Evolutionary conservation across 164 flowering plant genomes (phyloP).

Genomic region (Hamamelis virginiana): DNA sequence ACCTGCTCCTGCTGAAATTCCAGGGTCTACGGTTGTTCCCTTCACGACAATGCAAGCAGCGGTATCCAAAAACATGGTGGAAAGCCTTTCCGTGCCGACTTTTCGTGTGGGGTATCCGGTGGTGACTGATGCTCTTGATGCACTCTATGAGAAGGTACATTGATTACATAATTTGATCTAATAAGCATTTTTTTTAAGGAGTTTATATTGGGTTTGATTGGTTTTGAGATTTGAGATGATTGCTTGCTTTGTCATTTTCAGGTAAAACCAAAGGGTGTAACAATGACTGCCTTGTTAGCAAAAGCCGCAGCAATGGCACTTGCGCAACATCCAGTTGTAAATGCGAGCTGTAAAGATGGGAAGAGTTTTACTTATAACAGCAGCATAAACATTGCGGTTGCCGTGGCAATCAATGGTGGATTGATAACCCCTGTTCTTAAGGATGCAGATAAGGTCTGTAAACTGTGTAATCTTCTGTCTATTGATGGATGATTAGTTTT

Average conservation of each 20-base stretch:
- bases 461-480: neutral
- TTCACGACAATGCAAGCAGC: conserved; percentile 89
- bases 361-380: conserved; percentile 80
- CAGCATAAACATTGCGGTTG: conserved; percentile 80
- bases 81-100: conserved; percentile 81
- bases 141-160: conserved; percentile 74
- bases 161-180: neutral
- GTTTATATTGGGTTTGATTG: neutral
- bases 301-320: conserved; percentile 90
- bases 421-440: conserved; percentile 93
- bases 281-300: conserved; percentile 87
- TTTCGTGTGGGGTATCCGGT: conserved; percentile 92
- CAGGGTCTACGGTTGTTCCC: conserved; percentile 69
- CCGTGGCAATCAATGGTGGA: conserved; percentile 92
- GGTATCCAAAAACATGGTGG: conserved; percentile 86
- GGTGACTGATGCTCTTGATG: conserved; percentile 76
- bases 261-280: conserved; percentile 94
- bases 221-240: neutral
- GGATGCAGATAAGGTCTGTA: conserved; percentile 84
- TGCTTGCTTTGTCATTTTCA: conserved; percentile 19
- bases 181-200: neutral
- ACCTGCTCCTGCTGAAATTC: conserved; percentile 37
- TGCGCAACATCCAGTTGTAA: conserved; percentile 89
- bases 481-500: too few relatives aligned
- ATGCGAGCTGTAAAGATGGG: conserved; percentile 83